A percentile compares a stretch with the other conserved stretches of the same genome.
Conservation (phyloP, 805 yeast genomes). For the Lachancea meyersii region DNA sequence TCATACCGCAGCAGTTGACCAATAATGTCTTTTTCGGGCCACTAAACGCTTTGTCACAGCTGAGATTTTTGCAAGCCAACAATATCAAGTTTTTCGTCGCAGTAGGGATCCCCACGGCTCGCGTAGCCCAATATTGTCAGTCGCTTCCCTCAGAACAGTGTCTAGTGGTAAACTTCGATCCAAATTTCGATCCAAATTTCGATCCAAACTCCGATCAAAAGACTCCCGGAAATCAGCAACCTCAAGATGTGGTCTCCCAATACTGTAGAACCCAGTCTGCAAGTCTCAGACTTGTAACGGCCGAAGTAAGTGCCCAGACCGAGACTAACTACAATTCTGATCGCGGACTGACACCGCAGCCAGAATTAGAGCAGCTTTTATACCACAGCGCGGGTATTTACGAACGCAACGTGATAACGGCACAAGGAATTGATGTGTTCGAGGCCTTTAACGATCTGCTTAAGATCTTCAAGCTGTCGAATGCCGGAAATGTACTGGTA, state of each 20-base stretch:
- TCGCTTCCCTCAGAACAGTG: constrained; percentile 29
- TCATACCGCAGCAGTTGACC: constrained; percentile 38
- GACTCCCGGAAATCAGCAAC: too few species aligned
- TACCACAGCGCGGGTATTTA: constrained; percentile 7
- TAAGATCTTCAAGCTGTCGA: constrained; percentile 19
- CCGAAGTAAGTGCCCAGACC: neutral
- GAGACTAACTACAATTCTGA: neutral
- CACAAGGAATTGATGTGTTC: constrained; percentile 18
- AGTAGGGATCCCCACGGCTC: constrained; percentile 31
- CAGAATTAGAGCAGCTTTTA: constrained; percentile 8
- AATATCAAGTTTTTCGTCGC: constrained; percentile 38
- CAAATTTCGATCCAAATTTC: constrained; percentile 22
- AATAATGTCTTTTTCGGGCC: constrained; percentile 44
- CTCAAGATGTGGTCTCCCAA: neutral
- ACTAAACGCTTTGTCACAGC: constrained; percentile 36
- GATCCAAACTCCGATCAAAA: too few species aligned
- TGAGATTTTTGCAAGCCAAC: constrained; percentile 32
- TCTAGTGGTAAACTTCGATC: constrained; percentile 34
- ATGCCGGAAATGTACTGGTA: constrained; percentile 20
- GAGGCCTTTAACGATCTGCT: constrained; percentile 27
- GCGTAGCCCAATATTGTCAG: constrained; percentile 29
- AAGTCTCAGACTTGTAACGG: constrained; percentile 12
- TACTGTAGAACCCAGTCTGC: constrained; percentile 26
- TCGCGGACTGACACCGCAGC: constrained; percentile 12
- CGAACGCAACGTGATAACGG: constrained; percentile 8